Evolutionary conservation across 208 protist genomes (phyloP).

Genomic region (Leptomonas pyrrhocoris): DNA sequence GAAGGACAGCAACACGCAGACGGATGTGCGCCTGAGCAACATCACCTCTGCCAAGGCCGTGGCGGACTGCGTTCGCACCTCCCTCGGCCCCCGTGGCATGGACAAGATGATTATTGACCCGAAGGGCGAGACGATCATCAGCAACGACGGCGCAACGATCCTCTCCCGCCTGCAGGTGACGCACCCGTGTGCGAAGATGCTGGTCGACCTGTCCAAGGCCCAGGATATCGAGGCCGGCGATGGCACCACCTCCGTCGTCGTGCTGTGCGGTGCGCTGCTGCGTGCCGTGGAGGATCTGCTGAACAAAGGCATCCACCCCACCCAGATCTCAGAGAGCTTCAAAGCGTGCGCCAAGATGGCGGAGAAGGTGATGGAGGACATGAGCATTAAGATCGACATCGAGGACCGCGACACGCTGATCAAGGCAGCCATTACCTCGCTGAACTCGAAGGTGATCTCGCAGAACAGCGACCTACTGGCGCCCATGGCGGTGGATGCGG

Average conservation of each 20-base stretch:
- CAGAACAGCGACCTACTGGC: constrained; percentile 97
- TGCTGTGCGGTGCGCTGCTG: constrained; percentile 97
- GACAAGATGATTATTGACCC: constrained; percentile 95
- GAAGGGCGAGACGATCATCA: constrained; percentile 97
- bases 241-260: constrained; percentile 99
- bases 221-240: constrained; percentile 99
- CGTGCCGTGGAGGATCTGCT: constrained; percentile 93
- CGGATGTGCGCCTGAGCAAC: constrained; percentile 94
- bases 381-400: constrained; percentile 95
- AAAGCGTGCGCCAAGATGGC: constrained; percentile 86
- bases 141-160: constrained; percentile 99
- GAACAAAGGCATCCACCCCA: constrained; percentile 97
- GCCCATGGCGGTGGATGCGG: constrained; percentile 99
- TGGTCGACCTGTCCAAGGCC: constrained; percentile 98
- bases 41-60: constrained; percentile 95
- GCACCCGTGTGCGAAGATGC: constrained; percentile 99
- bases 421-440: constrained; percentile 96
- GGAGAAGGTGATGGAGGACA: constrained; percentile 91
- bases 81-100: constrained; percentile 99
- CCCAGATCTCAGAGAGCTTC: constrained; percentile 96
- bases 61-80: constrained; percentile 98
- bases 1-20: constrained; percentile 90
- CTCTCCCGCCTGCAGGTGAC: constrained; percentile 96
- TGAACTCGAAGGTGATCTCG: constrained; percentile 99
- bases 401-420: constrained; percentile 93